Evolutionary conservation across 495 filamentous ascomycete species (phyloP).

Genomic region (Melanomma pulvis-pyrius): DNA sequence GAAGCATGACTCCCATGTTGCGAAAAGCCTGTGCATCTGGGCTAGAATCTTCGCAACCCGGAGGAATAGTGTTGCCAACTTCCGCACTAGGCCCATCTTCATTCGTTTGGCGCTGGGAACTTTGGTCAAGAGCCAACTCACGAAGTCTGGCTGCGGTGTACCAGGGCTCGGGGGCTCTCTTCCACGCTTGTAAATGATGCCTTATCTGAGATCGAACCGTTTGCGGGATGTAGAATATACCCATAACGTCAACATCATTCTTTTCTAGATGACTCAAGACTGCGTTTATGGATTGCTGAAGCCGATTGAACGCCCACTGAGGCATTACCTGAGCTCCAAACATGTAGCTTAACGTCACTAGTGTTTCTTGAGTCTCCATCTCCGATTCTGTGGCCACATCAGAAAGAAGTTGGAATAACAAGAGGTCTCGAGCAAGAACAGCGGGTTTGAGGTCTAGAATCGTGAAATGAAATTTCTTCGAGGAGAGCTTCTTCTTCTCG

Average conservation of each 20-base stretch:
- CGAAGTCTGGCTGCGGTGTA: background rate
- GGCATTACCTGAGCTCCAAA: background rate
- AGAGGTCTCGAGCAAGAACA: constrained; percentile 2
- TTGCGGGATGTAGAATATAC: background rate
- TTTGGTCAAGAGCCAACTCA: background rate
- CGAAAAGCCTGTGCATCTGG: background rate
- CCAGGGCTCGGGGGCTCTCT: background rate
- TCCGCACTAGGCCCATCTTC: background rate
- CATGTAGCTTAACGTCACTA: background rate
- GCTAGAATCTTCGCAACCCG: background rate
- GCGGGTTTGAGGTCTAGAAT: background rate
- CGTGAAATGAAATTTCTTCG: background rate
- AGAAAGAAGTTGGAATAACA: background rate
- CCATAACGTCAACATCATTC: background rate
- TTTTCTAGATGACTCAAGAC: background rate
- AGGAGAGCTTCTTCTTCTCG: background rate
- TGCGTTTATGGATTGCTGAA: background rate
- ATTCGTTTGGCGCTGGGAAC: background rate
- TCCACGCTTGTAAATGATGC: background rate
- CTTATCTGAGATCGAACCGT: background rate
- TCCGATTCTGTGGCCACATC: background rate
- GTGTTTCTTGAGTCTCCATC: background rate
- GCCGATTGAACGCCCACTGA: background rate
- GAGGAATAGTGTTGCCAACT: background rate
- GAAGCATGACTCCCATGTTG: background rate